Evolutionary conservation across 768 basidiomycete genomes (phyloP).

Genomic region (Boletus subcaerulescens): DNA sequence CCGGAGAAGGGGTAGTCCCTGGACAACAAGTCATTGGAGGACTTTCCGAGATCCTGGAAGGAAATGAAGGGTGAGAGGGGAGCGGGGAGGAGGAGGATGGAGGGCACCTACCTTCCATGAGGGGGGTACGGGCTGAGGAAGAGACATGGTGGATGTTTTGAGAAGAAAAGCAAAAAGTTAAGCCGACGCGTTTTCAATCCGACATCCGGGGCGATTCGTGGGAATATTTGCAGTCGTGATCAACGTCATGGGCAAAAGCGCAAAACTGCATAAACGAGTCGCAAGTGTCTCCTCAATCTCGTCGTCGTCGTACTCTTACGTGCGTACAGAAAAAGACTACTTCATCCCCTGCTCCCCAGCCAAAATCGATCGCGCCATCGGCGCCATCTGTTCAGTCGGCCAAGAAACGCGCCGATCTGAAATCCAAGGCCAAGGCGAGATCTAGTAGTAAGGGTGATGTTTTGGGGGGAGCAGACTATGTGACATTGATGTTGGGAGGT

Average conservation of each 20-base stretch:
- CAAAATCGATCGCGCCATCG: slow-evolving; percentile 1
- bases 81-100: background rate
- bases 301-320: background rate
- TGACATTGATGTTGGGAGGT: slow-evolving; percentile 68
- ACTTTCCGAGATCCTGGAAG: slow-evolving; percentile 89
- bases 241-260: slow-evolving; percentile 31
- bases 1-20: slow-evolving; percentile 88
- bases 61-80: background rate
- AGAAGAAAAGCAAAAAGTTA: background rate
- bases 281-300: slow-evolving; percentile 25
- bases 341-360: slow-evolving; percentile 3
- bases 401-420: slow-evolving; percentile 29
- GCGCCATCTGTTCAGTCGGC: slow-evolving; percentile 16
- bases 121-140: slow-evolving; percentile 94
- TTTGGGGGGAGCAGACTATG: slow-evolving; percentile 75
- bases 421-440: slow-evolving; percentile 21
- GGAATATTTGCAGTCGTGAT: slow-evolving; percentile 16
- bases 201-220: slow-evolving; percentile 27
- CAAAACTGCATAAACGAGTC: slow-evolving; percentile 35
- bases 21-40: slow-evolving; percentile 88
- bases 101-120: slow-evolving; percentile 78
- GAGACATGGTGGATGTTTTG: slow-evolving; percentile 57
- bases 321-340: slow-evolving; percentile 25
- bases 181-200: slow-evolving; percentile 8
- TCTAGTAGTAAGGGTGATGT: slow-evolving; percentile 34